phyloP scores from a whole-genome alignment of 139 green algal species.

The Picochlorum sp. region DNA sequence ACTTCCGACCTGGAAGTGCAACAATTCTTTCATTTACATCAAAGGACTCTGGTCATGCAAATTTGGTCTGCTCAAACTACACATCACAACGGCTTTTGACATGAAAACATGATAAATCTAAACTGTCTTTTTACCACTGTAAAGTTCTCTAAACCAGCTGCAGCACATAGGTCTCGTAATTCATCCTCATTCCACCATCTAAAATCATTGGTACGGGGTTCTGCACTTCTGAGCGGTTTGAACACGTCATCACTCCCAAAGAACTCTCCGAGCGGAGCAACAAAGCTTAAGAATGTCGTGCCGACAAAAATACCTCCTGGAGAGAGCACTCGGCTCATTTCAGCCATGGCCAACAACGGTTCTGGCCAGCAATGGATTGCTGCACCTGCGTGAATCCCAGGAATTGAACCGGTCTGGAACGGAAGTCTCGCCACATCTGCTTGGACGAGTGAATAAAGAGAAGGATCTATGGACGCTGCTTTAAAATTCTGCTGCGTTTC shows the following conservation, averaged over 20 bases:
- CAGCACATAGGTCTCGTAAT: constrained; percentile 57
- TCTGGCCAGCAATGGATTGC: constrained; percentile 97
- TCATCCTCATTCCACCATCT: constrained; percentile 80
- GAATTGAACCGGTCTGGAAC: constrained; percentile 72
- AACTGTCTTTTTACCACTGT: constrained; percentile 31
- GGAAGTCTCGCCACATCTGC: constrained; percentile 83
- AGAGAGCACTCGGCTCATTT: constrained; percentile 84
- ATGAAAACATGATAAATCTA: constrained; percentile 82
- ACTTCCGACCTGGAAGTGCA: too few relatives aligned
- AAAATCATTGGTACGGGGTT: constrained; percentile 22
- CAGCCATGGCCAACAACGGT: constrained; percentile 59
- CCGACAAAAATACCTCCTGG: constrained; percentile 90
- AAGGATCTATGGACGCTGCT: constrained; percentile 22
- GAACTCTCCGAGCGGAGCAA: constrained; percentile 62
- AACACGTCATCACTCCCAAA: constrained; percentile 57
- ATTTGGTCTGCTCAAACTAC: too few relatives aligned
- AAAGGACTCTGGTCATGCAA: not conserved
- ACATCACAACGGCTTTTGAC: not conserved
- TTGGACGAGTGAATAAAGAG: constrained; percentile 51
- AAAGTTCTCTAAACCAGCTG: constrained; percentile 58
- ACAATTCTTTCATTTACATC: too few relatives aligned
- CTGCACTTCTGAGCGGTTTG: constrained; percentile 34
- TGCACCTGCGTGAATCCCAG: constrained; percentile 85
- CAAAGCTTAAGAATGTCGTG: constrained; percentile 72
- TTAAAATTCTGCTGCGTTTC: constrained; percentile 61